phyloP scores from a whole-genome alignment of 1,139 yeast species.

The Geotrichum candidum region DNA sequence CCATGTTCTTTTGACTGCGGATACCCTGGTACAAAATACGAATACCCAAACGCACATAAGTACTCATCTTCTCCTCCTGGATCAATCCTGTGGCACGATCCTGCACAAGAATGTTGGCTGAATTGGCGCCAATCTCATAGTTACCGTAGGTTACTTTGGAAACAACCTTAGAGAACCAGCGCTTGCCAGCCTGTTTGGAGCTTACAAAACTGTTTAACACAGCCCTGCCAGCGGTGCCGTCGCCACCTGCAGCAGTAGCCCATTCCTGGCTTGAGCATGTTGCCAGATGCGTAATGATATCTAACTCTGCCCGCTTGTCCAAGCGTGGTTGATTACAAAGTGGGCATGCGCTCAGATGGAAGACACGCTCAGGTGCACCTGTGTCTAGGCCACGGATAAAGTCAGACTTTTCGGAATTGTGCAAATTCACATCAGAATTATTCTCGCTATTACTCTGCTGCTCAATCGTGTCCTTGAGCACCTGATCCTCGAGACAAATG shows the following conservation, averaged over 20 bases:
- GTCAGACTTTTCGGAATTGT: not conserved
- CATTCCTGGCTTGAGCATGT: constrained; percentile 77
- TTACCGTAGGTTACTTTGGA: constrained; percentile 85
- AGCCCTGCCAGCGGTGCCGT: constrained; percentile 50
- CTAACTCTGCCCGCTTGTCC: constrained; percentile 51
- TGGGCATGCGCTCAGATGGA: constrained; percentile 68
- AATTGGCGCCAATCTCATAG: constrained; percentile 79
- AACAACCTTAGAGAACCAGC: constrained; percentile 81
- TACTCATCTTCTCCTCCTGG: constrained; percentile 86
- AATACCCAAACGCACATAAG: constrained; percentile 81
- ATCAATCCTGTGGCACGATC: constrained; percentile 83
- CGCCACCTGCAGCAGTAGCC: constrained; percentile 34
- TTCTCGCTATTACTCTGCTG: not conserved
- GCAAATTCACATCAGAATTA: not conserved
- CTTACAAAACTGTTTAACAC: constrained; percentile 70
- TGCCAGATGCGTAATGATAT: constrained; percentile 78
- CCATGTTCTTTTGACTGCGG: constrained; percentile 40
- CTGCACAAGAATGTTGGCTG: constrained; percentile 90
- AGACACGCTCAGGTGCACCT: constrained; percentile 37
- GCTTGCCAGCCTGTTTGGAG: constrained; percentile 72
- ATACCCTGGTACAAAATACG: constrained; percentile 74
- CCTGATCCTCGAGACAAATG: constrained; percentile 45
- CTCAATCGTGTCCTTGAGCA: constrained; percentile 26
- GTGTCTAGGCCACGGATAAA: not conserved
- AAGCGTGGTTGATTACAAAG: constrained; percentile 61